Conservation (phyloP, 2,329 filamentous ascomycete genomes). For the Pestalotiopsis fici region DNA sequence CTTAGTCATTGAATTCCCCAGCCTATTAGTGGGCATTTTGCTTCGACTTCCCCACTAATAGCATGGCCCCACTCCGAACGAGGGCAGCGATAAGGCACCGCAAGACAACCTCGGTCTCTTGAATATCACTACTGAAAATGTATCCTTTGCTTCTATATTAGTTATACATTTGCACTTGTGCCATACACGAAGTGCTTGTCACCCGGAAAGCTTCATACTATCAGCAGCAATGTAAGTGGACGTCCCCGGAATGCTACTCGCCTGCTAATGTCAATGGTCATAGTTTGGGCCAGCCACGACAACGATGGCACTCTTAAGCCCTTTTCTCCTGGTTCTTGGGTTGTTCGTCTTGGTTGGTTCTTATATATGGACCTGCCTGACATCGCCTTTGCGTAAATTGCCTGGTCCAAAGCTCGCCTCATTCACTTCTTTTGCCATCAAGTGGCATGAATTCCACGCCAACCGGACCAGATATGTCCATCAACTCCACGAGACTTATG, state of each 20-base stretch:
- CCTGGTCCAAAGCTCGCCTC: conserved; percentile 51
- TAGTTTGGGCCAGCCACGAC: neutral
- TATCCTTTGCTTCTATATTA: neutral
- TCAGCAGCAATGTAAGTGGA: neutral
- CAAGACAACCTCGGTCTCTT: neutral
- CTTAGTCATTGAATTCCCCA: neutral
- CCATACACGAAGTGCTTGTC: too few relatives aligned
- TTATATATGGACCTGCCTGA: conserved; percentile 27
- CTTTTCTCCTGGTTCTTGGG: conserved; percentile 16
- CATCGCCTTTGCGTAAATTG: conserved; percentile 40
- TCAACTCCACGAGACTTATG: conserved; percentile 53
- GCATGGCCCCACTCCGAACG: neutral
- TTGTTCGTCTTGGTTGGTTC: conserved; percentile 14
- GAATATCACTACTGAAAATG: neutral
- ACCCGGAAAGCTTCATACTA: neutral
- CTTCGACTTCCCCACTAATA: neutral
- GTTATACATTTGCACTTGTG: too few relatives aligned
- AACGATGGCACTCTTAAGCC: conserved; percentile 11
- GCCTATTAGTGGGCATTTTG: neutral
- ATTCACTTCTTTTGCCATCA: conserved; percentile 52
- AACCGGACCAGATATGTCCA: conserved; percentile 58
- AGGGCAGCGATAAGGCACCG: neutral
- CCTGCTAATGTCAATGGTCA: neutral
- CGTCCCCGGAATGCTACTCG: neutral
- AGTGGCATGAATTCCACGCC: conserved; percentile 57